phyloP scores from a whole-genome alignment of 495 filamentous ascomycete species.

The Cairneyella variabilis region DNA sequence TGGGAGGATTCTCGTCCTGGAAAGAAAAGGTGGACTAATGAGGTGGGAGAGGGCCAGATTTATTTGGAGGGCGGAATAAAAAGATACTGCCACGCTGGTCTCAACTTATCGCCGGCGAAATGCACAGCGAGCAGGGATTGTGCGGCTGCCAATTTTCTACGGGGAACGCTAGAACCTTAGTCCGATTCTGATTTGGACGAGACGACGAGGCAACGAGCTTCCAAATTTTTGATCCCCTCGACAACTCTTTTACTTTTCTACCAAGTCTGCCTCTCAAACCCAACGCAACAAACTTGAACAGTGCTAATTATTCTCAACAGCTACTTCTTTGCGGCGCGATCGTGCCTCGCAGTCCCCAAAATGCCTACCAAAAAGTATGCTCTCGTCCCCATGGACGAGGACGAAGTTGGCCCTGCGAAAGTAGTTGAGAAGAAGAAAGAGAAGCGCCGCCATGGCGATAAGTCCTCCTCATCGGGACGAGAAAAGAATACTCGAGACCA shows the following conservation, averaged over 20 bases:
- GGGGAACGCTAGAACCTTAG: neutral
- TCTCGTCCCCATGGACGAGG: conserved; percentile 80
- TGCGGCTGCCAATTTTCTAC: neutral
- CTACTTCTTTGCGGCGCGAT: too few relatives aligned
- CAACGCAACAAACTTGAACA: neutral
- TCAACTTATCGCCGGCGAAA: neutral
- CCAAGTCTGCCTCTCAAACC: neutral
- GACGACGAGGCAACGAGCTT: neutral
- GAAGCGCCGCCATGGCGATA: conserved; percentile 36
- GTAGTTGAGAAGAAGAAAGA: conserved; percentile 39
- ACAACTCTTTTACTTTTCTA: neutral
- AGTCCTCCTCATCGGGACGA: conserved; percentile 30
- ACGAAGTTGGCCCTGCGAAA: conserved; percentile 50
- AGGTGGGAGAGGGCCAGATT: conserved; percentile 1
- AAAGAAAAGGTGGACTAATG: neutral
- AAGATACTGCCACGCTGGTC: conserved; percentile 24
- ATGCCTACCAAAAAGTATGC: conserved; percentile 69
- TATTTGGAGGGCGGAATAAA: conserved; percentile 6
- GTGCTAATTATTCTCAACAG: neutral
- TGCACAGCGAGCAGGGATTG: neutral
- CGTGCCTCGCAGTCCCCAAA: too few relatives aligned
- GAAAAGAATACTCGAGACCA: conserved; percentile 31
- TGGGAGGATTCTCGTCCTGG: neutral
- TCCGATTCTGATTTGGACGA: neutral
- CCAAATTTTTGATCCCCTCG: neutral